Base-by-base conservation (phyloP, 2,329 filamentous ascomycete species). In the Apiospora aurea region DNA sequence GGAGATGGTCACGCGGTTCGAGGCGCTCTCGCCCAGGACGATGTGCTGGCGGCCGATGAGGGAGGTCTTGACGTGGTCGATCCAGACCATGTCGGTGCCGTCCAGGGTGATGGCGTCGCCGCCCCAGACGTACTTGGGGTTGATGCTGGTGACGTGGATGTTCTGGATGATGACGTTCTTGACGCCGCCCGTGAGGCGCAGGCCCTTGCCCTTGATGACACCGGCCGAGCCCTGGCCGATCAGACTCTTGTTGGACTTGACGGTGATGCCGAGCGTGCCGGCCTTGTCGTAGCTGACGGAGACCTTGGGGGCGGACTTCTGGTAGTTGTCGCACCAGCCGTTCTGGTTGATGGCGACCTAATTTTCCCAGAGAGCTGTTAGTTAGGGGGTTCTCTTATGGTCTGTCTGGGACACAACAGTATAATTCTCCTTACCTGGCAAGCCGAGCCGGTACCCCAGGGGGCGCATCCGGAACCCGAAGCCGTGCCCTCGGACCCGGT, bases 101-200 rank as follows among this genome's bases (percentile, higher is more conserved):
- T 71, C 72, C 67, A 73, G 78, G 53, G 86, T 88, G 77, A 90
- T 88, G 51, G 85, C 88, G 77, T 90, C 88, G 70, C 88, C 88
- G 71, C 88, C 88, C 88, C 88, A 90, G 75, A 90, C 87, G 76
- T 89, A 88, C 78, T 87, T 77, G 21, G 87, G 84, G 82, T 90
- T 90, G 68, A 90, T 80, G 70, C 87, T 81, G 69, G 87, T 88
- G 77, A 89, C 84, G 70, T 86, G 84, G 71, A 89, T 81, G 80
- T 88, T 90, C 83, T 89, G 89, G 78, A 91, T 87, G 77, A 91
- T 91, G 78, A 92, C 81, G 77, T 86, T 87, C 79, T 90, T 88
- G 49, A 88, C 79, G 75, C 82, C 83, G 76, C 77, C 80, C 70
- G 73, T 72, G 41, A 77, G 73, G 14, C 76, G 73, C 51, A 78